Evolutionary conservation across 345 rosid genomes (phyloP), one percentile per base, ranked within the genome.

Genomic region (Laguncularia racemosa): DNA sequence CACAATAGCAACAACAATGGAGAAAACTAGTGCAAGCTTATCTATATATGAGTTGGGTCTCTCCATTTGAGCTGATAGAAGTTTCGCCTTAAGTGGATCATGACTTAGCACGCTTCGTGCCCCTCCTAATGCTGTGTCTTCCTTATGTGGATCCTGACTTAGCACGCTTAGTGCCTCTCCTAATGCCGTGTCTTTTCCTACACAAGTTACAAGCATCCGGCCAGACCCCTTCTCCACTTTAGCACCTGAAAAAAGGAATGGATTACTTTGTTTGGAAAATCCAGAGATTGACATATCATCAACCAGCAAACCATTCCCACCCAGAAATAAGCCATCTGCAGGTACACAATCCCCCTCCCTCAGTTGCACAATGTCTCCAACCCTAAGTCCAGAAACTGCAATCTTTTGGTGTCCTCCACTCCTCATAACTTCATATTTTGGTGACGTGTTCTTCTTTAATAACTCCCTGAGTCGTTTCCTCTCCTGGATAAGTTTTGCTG

Each of bases 221-320:
- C 68, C 76, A 11, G 19, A 4, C 26, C 71, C 72, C 4, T 59
- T 43, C 16, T 1, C 56, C 16, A 72, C 72, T 63, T 40, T 57
- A 16, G 73, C 64, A 57, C 73, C 69, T 52, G 17, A 54, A 46
- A 13, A 53, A 11, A 63, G 50, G 44, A 63, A 64, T 3, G 67
- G 76, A 28, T 50, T 67, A 11, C 6, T 18, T 0, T 28, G 20
- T 16, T 15, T 3, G 13, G 52, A 57, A 23, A 53, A 44, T 61
- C 18, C 48, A 53, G 64, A 44, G 50, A 53, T 56, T 2, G 18
- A 19, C 6, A 52, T 53, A 13, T 63, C 54, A 61, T 66, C 71
- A 60, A 57, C 13, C 44, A 40, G 48, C 13, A 66, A 53, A 33
- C 11, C 40, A 33, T 33, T 33, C 40, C 40, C 40, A 9, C 7